phyloP scores from a whole-genome alignment of 768 basidiomycete species.

The Suillus subaureus region DNA sequence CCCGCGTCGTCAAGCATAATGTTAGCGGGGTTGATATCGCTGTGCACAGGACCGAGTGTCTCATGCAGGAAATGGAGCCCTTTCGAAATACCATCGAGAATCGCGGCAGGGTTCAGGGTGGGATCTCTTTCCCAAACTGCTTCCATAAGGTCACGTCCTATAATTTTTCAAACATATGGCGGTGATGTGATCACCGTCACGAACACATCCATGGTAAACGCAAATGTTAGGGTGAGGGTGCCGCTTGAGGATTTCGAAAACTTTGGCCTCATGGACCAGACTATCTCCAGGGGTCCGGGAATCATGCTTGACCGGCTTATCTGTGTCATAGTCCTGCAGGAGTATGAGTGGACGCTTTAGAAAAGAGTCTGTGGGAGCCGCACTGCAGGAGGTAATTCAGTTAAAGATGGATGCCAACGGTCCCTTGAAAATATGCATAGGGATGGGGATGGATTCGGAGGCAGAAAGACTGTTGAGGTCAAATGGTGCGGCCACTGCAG shows the following conservation, averaged over 20 bases:
- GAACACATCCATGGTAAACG: constrained; percentile 23
- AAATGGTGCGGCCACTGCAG: not conserved
- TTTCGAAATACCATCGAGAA: constrained; percentile 16
- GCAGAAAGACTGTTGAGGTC: not conserved
- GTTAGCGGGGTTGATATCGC: constrained; percentile 29
- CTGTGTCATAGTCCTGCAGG: not conserved
- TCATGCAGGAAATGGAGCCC: constrained; percentile 28
- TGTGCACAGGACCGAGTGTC: constrained; percentile 26
- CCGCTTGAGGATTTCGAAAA: constrained; percentile 6
- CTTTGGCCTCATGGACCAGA: constrained; percentile 3
- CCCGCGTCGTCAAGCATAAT: constrained; percentile 28
- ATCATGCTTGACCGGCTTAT: not conserved
- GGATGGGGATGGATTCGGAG: not conserved
- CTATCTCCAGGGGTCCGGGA: not conserved
- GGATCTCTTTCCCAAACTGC: not conserved
- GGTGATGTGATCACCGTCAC: constrained; percentile 15
- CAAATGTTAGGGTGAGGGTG: constrained; percentile 24
- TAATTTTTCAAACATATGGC: constrained; percentile 19
- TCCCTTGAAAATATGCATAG: constrained; percentile 2
- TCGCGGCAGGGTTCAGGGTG: not conserved
- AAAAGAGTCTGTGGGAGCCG: not conserved
- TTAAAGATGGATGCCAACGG: not conserved
- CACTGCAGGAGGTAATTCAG: not conserved
- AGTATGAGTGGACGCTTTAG: not conserved
- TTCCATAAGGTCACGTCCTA: not conserved